Conservation (phyloP, 768 basidiomycete genomes). For the Cyathus striatus region DNA sequence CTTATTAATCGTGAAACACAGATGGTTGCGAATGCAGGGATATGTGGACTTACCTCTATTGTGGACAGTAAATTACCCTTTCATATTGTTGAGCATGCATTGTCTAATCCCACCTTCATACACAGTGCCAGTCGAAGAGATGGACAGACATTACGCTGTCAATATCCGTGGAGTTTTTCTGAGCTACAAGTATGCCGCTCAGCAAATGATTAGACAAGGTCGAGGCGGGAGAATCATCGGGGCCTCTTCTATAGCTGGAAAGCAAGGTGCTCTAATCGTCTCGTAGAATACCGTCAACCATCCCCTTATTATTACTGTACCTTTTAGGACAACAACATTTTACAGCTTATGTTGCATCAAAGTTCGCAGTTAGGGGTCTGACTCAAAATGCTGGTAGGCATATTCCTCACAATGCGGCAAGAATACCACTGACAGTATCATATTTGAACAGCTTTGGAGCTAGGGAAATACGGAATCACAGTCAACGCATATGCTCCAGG, state of each 20-base stretch:
- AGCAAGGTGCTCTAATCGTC: slow-evolving; percentile 21
- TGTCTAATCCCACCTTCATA: background rate
- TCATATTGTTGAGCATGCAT: background rate
- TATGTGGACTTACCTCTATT: background rate
- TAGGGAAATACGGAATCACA: slow-evolving; percentile 20
- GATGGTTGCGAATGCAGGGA: background rate
- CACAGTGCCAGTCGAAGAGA: slow-evolving; percentile 22
- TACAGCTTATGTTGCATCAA: slow-evolving; percentile 27
- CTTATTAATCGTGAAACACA: background rate
- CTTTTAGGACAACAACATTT: background rate
- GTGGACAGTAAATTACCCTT: slow-evolving; percentile 15
- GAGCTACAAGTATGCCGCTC: slow-evolving; percentile 35
- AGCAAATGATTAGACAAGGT: slow-evolving; percentile 39
- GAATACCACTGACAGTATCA: too few relatives aligned
- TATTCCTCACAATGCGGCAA: too few relatives aligned
- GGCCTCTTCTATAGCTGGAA: slow-evolving; percentile 33
- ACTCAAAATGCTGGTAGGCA: slow-evolving; percentile 28
- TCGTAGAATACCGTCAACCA: background rate
- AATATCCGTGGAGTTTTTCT: slow-evolving; percentile 33
- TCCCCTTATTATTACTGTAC: background rate
- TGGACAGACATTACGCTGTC: slow-evolving; percentile 22
- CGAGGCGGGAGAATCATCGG: slow-evolving; percentile 39
- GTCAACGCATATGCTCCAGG: slow-evolving; percentile 31
- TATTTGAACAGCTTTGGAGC: slow-evolving; percentile 10
- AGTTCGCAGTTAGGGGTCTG: slow-evolving; percentile 36